phyloP scores from a whole-genome alignment of 2,329 filamentous ascomycete species.

The Arthrobotrys pseudoclavata region DNA sequence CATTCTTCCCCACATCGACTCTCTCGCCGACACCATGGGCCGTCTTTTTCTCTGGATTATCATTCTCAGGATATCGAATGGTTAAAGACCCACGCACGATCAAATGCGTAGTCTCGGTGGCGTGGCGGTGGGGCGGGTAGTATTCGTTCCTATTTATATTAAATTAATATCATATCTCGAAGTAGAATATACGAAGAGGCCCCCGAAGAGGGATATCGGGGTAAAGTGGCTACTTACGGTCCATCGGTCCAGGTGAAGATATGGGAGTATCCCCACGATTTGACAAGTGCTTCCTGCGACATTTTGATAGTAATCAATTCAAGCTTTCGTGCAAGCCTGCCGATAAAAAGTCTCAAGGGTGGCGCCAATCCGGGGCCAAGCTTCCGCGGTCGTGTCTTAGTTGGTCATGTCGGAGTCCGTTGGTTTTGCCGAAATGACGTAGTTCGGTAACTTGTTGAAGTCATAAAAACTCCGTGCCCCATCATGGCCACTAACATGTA shows the following conservation, averaged over 20 bases:
- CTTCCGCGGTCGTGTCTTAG: too few species aligned
- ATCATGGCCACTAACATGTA: background rate
- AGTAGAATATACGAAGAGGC: background rate
- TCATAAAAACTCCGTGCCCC: background rate
- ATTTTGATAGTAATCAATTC: background rate
- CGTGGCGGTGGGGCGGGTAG: constrained; percentile 77
- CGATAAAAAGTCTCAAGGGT: background rate
- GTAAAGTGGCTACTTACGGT: constrained; percentile 71
- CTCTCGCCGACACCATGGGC: constrained; percentile 74
- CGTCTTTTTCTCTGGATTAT: constrained; percentile 70
- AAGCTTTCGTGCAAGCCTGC: constrained; percentile 20
- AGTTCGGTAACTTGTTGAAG: background rate
- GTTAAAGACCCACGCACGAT: constrained; percentile 76
- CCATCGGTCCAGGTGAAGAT: constrained; percentile 81
- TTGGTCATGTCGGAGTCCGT: too few species aligned
- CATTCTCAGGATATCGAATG: constrained; percentile 76
- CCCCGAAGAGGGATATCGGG: background rate
- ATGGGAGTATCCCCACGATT: constrained; percentile 77
- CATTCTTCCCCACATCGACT: constrained; percentile 76
- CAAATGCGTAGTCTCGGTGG: constrained; percentile 77
- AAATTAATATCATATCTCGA: background rate
- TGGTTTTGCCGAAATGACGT: constrained; percentile 27
- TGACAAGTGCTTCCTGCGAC: constrained; percentile 25
- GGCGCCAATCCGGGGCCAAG: constrained; percentile 7
- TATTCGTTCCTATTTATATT: constrained; percentile 72